Conservation (phyloP, 2,329 filamentous ascomycete species). For the Alternaria consortialis region DNA sequence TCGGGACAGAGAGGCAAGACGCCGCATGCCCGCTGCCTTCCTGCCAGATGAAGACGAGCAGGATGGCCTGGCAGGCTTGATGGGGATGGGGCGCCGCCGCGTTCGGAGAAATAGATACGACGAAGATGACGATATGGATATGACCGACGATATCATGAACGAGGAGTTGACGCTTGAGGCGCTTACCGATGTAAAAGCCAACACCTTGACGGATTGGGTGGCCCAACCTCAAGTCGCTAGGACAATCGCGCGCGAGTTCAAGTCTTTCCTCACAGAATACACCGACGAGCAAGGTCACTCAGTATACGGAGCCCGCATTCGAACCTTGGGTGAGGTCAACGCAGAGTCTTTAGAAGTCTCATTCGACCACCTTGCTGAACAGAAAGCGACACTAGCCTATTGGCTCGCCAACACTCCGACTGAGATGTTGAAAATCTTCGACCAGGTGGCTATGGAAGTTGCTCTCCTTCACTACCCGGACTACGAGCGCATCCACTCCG, state of each 20-base stretch:
- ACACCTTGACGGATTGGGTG: conserved; percentile 95
- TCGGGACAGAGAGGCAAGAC: conserved; percentile 74
- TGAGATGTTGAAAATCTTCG: conserved; percentile 96
- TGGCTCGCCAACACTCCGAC: conserved; percentile 94
- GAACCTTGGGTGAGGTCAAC: conserved; percentile 96
- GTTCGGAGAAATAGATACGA: conserved; percentile 90
- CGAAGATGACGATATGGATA: conserved; percentile 89
- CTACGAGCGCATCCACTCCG: conserved; percentile 95
- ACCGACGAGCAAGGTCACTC: conserved; percentile 88
- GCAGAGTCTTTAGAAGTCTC: conserved; percentile 96
- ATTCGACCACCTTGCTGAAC: conserved; percentile 87
- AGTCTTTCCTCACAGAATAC: conserved; percentile 95
- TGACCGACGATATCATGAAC: conserved; percentile 93
- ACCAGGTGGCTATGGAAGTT: conserved; percentile 95
- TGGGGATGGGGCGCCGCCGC: conserved; percentile 82
- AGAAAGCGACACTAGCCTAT: conserved; percentile 93
- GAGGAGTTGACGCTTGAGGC: conserved; percentile 93
- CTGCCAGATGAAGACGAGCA: conserved; percentile 85
- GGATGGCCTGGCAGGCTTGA: conserved; percentile 83
- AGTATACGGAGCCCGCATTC: conserved; percentile 92
- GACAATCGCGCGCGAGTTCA: conserved; percentile 96
- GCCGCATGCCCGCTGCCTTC: conserved; percentile 76
- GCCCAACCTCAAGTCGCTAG: conserved; percentile 87
- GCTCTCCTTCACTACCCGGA: conserved; percentile 96
- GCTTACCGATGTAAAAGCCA: conserved; percentile 89